A percentile compares a stretch with the other conserved stretches of the same genome.
These are phyloP conservation scores for Eugenia klotzschiana DNA, from an alignment of 441 rosid species.

Conservation along the genomic window DNA sequence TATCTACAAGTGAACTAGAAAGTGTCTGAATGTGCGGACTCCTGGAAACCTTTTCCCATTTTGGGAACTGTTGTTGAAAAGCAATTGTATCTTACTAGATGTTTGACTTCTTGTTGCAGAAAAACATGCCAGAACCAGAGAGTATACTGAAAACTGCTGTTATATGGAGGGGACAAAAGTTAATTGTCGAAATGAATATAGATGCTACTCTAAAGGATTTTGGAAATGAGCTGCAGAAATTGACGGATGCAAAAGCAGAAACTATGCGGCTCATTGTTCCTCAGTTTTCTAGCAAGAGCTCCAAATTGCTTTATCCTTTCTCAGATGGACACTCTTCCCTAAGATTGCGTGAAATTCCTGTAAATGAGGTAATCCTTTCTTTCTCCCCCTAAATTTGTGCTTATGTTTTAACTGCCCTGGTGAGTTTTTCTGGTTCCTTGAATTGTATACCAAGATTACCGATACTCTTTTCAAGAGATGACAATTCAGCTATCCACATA, in stretches of 20 bases:
- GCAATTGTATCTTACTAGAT: not conserved
- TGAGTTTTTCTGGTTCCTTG: not conserved
- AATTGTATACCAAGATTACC: not conserved
- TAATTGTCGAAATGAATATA: constrained; percentile 33
- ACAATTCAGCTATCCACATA: not conserved
- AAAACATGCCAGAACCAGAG: constrained; percentile 25
- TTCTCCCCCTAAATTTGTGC: not conserved
- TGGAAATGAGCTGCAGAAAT: constrained; percentile 53
- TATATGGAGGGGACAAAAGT: constrained; percentile 68
- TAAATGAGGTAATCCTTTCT: constrained; percentile 33
- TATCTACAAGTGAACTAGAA: not conserved
- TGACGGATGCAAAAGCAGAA: constrained; percentile 60
- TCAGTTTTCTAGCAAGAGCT: constrained; percentile 34
- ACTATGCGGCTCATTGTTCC: constrained; percentile 73
- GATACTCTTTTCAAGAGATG: not conserved
- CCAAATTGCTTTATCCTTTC: constrained; percentile 61
- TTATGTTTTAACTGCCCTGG: not conserved
- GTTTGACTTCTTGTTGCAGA: constrained; percentile 1
- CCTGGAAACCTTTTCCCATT: not conserved
- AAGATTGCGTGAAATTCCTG: constrained; percentile 39
- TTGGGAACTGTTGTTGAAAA: not conserved
- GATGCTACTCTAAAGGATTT: constrained; percentile 49
- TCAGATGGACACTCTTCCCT: constrained; percentile 41
- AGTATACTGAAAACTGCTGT: constrained; percentile 26
- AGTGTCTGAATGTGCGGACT: not conserved